Percentiles rank a stretch among this genome's conserved stretches.
Evolutionary conservation across 768 basidiomycete genomes (phyloP).

Genomic region (Pisolithus orientalis): DNA sequence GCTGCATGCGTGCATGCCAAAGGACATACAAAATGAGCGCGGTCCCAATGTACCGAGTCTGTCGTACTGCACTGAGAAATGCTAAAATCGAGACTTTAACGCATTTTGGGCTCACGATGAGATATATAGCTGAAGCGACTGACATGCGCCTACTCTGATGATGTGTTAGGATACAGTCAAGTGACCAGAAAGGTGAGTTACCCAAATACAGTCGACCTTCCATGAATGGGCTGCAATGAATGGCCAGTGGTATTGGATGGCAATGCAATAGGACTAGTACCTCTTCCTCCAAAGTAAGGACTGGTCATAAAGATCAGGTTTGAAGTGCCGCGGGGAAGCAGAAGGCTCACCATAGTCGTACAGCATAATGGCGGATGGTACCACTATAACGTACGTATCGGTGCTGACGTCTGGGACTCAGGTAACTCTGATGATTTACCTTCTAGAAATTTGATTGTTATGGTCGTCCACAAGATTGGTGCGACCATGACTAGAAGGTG

Average conservation of each 20-base stretch:
- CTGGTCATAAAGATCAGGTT: background rate
- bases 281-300: background rate
- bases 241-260: background rate
- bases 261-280: background rate
- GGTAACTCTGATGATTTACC: too few species aligned
- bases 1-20: background rate
- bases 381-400: too few species aligned
- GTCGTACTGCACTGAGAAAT: too few species aligned
- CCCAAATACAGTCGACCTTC: background rate
- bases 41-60: background rate
- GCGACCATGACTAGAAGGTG: too few species aligned
- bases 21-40: background rate
- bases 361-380: too few species aligned
- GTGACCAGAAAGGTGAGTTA: background rate
- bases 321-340: background rate
- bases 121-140: background rate
- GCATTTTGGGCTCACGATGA: background rate
- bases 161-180: background rate
- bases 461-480: too few species aligned
- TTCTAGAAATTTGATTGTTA: too few species aligned
- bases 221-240: too few species aligned
- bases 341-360: background rate
- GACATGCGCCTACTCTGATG: background rate
- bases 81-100: too few species aligned
- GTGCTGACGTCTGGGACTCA: too few species aligned